Percentiles rank a stretch among this genome's conserved stretches.
phyloP scores from a whole-genome alignment of 179 eudicot species.

The Spergularia azorica region DNA sequence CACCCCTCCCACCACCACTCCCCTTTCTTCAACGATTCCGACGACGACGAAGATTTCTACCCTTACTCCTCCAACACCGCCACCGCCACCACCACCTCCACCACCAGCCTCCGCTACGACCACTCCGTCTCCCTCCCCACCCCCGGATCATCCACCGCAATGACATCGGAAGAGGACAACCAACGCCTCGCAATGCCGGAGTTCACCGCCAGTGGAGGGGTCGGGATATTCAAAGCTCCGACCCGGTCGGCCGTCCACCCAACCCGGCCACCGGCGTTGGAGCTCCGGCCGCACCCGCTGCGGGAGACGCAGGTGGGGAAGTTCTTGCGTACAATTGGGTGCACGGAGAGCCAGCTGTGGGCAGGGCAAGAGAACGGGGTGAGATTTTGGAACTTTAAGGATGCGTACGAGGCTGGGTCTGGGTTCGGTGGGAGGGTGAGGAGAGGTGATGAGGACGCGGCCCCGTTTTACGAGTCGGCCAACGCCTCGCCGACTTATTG shows the following conservation, averaged over 20 bases:
- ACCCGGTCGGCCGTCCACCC: conserved; percentile 81
- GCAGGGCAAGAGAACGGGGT: conserved; percentile 97
- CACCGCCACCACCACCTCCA: background rate
- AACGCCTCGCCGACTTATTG: conserved; percentile 69
- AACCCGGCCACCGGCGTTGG: conserved; percentile 69
- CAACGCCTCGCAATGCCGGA: conserved; percentile 46
- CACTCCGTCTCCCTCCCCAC: conserved; percentile 38
- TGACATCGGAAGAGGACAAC: conserved; percentile 8
- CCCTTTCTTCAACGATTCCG: background rate
- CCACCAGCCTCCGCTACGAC: conserved; percentile 23
- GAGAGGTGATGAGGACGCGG: conserved; percentile 91
- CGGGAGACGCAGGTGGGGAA: conserved; percentile 93
- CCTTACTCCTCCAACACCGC: conserved; percentile 16
- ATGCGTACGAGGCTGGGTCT: conserved; percentile 63
- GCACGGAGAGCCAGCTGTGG: conserved; percentile 89
- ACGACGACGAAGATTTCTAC: background rate
- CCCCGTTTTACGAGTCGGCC: conserved; percentile 82
- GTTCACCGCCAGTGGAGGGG: conserved; percentile 47
- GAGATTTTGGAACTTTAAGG: conserved; percentile 68
- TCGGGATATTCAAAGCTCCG: conserved; percentile 71
- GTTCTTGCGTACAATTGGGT: conserved; percentile 72
- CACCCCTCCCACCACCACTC: background rate
- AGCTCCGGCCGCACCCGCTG: conserved; percentile 92
- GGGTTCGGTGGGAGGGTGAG: conserved; percentile 70
- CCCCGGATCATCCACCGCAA: background rate